phyloP scores from a whole-genome alignment of 2,329 filamentous ascomycete species.

The Exophiala oligosperma region DNA sequence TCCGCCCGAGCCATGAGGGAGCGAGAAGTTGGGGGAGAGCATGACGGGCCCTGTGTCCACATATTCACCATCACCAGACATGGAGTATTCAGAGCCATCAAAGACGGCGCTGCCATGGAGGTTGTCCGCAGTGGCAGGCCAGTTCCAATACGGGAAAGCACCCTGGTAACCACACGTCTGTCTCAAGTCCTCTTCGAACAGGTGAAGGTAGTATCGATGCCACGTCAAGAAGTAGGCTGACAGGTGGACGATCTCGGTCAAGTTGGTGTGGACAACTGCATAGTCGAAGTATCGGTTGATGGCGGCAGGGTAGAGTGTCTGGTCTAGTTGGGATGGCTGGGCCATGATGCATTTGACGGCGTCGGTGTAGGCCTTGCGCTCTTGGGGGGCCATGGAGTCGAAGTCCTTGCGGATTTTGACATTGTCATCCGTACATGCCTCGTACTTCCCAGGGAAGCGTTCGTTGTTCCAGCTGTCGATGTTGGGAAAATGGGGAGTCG shows the following conservation, averaged over 20 bases:
- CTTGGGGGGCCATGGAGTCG: slow-evolving; percentile 24
- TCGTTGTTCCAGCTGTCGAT: slow-evolving; percentile 18
- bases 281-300: slow-evolving; percentile 43
- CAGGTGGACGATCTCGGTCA: slow-evolving; percentile 37
- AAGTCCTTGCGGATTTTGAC: slow-evolving; percentile 29
- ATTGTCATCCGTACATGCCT: slow-evolving; percentile 21
- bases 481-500: slow-evolving; percentile 13
- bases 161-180: slow-evolving; percentile 48
- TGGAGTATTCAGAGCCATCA: slow-evolving; percentile 40
- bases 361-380: slow-evolving; percentile 37
- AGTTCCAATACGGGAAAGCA: slow-evolving; percentile 46
- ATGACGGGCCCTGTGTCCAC: slow-evolving; percentile 19
- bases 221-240: slow-evolving; percentile 43
- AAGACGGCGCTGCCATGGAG: slow-evolving; percentile 35
- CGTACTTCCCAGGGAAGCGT: slow-evolving; percentile 19
- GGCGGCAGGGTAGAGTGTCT: slow-evolving; percentile 35
- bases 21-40: slow-evolving; percentile 17
- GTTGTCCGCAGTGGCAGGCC: slow-evolving; percentile 36
- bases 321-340: slow-evolving; percentile 35
- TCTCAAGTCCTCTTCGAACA: slow-evolving; percentile 46
- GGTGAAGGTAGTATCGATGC: slow-evolving; percentile 46
- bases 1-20: slow-evolving; percentile 31
- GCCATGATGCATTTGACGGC: slow-evolving; percentile 41
- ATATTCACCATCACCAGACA: slow-evolving; percentile 34
- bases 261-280: slow-evolving; percentile 39